Evolutionary conservation across 768 basidiomycete species (phyloP).

Genomic region (Jaapia argillacea): DNA sequence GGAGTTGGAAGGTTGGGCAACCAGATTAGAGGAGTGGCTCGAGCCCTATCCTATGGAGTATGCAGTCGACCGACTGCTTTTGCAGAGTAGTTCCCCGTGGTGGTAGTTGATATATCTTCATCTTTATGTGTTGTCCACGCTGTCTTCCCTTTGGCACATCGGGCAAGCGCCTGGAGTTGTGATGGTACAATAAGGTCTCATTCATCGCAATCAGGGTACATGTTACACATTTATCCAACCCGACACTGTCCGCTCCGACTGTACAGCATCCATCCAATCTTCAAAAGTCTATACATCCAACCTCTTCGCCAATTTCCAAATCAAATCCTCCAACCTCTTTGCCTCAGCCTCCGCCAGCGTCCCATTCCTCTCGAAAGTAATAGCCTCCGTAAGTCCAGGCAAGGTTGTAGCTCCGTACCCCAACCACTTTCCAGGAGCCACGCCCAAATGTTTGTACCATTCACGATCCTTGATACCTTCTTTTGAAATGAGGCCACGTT

Average conservation of each 20-base stretch:
- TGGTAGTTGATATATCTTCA: no score
- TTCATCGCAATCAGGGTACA: not conserved
- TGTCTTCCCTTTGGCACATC: no score
- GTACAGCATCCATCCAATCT: no score
- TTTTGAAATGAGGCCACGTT: slow-evolving; percentile 72
- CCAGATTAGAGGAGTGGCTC: not conserved
- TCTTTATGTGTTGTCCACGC: no score
- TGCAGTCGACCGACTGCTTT: not conserved
- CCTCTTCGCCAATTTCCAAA: slow-evolving; percentile 40
- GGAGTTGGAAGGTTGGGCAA: not conserved
- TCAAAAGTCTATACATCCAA: no score
- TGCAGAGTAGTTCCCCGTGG: not conserved
- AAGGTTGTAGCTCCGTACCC: slow-evolving; percentile 82
- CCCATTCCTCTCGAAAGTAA: slow-evolving; percentile 56
- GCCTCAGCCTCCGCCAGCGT: slow-evolving; percentile 55
- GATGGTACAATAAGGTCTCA: not conserved
- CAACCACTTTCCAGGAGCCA: slow-evolving; percentile 75
- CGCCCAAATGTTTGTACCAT: slow-evolving; percentile 81
- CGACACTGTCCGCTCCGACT: no score
- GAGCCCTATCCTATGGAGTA: not conserved
- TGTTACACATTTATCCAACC: no score
- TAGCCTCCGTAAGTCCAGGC: slow-evolving; percentile 70
- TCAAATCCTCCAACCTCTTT: slow-evolving; percentile 37
- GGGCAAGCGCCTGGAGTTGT: no score
- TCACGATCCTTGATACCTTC: slow-evolving; percentile 71